Evolutionary conservation across 2,329 filamentous ascomycete species (phyloP), one percentile per base, ranked within the genome.

Genomic region (Penicillium sp.): DNA sequence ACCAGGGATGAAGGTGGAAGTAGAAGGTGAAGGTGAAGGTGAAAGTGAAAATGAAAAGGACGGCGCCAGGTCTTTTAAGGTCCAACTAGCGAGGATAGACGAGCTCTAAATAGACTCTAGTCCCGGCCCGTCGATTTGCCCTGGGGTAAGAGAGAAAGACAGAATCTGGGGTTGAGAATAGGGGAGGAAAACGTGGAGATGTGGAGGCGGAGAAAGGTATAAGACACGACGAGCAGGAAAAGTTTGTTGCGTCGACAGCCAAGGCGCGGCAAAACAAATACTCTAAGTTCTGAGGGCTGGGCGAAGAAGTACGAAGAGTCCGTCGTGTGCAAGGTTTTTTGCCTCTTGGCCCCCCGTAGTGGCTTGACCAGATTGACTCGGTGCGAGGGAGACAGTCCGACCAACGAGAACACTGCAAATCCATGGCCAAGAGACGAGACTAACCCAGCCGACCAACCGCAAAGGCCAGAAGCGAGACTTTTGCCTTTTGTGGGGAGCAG

Each of bases 121-220:
- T 49, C 55, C 56, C 58, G 46, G 56, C 55, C 50, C 31, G 48
- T 36, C 27, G 27, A 34, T 43, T 45, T 41, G 47, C 48, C 32
- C 45, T 46, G 40, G 41, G 42, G 45, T 42, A 53, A 53, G 36
- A 50, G 50, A 50, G 51, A 56, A 34, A 49, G 39, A 38, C 32
- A 45, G 50, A 59, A 59, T 59, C 61, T 42, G 58, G 61, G 62
- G 59, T 50, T 31, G 27, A 45, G n/a, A 38, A 44, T 43, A 27
- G 50, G 54, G 51, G 55, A 50, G 49, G 40, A 45, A 49, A 57
- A 41, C 53, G 50, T 57, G 58, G 46, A 56, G 45, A 57, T 54
- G 55, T 51, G 58, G 45, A 54, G 43, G 52, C 58, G 56, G 59
- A 61, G 59, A 63, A 63, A 55, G 43, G 52, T 58, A 61, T 61